Evolutionary conservation across 2,329 filamentous ascomycete species (phyloP).

Genomic region (Pseudopyricularia javanii): DNA sequence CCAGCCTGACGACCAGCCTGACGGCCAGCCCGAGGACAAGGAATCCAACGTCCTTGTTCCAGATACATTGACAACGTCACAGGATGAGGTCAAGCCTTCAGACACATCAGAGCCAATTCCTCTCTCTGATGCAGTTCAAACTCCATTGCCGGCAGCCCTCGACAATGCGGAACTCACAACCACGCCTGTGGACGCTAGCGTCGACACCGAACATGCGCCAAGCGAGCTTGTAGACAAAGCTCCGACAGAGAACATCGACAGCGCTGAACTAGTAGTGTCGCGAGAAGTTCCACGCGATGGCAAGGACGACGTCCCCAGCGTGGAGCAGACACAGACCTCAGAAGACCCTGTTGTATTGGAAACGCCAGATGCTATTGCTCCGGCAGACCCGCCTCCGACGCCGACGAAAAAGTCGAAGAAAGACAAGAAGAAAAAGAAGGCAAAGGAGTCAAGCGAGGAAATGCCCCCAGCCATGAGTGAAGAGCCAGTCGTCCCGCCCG

Average conservation of each 20-base stretch:
- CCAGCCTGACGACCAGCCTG: neutral
- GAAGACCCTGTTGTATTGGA: slow-evolving; percentile 4
- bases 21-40: neutral
- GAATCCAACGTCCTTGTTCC: neutral
- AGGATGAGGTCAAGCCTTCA: neutral
- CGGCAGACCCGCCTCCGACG: slow-evolving; percentile 9
- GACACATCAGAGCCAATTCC: neutral
- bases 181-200: neutral
- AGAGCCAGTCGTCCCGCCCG: neutral
- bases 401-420: slow-evolving; percentile 15
- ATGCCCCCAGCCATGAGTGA: neutral
- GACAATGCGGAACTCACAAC: neutral
- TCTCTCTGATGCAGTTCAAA: neutral
- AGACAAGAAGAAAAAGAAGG: slow-evolving; percentile 3
- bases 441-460: neutral
- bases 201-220: neutral
- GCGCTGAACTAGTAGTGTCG: neutral
- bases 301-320: neutral
- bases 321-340: neutral
- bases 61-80: neutral
- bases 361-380: slow-evolving; percentile 4
- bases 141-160: neutral
- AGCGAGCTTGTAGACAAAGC: neutral
- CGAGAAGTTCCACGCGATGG: neutral
- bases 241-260: neutral